phyloP scores from a whole-genome alignment of 495 filamentous ascomycete species.

The Daldinia childiae region DNA sequence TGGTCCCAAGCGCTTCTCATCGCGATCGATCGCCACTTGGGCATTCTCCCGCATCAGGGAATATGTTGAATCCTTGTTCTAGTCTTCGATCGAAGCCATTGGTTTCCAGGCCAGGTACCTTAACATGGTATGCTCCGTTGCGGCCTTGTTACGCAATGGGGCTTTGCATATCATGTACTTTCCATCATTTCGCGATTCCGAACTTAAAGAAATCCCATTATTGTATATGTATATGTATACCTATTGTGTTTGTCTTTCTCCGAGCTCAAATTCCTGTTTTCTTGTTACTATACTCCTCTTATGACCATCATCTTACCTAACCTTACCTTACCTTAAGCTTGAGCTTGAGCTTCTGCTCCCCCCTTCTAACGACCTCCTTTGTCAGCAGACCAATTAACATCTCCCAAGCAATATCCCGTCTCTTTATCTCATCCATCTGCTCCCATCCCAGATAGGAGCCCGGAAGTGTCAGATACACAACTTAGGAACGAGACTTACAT shows the following conservation, averaged over 20 bases:
- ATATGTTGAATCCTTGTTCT: slow-evolving; percentile 27
- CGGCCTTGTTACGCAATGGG: slow-evolving; percentile 23
- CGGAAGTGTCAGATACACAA: neutral
- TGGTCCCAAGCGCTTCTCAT: slow-evolving; percentile 25
- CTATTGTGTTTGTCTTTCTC: slow-evolving; percentile 12
- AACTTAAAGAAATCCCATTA: slow-evolving; percentile 28
- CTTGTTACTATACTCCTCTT: neutral
- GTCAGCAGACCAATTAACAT: slow-evolving; percentile 16
- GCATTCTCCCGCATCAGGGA: slow-evolving; percentile 45
- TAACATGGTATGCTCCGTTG: slow-evolving; percentile 10
- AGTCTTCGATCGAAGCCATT: slow-evolving; percentile 27
- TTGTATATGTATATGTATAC: slow-evolving; percentile 22
- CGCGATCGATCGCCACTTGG: slow-evolving; percentile 43
- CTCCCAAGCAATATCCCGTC: neutral
- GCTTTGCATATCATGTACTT: slow-evolving; percentile 9
- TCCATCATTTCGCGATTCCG: slow-evolving; percentile 26
- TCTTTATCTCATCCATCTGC: slow-evolving; percentile 11
- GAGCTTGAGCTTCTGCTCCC: neutral
- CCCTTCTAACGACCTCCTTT: neutral
- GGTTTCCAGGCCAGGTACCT: slow-evolving; percentile 10
- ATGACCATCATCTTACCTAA: neutral
- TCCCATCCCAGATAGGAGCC: slow-evolving; percentile 7
- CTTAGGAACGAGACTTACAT: neutral
- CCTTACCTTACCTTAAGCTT: slow-evolving; percentile 1
- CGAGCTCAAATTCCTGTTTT: slow-evolving; percentile 5